phyloP scores from a whole-genome alignment of 148 eudicot species.

The Rhododendron simsii region DNA sequence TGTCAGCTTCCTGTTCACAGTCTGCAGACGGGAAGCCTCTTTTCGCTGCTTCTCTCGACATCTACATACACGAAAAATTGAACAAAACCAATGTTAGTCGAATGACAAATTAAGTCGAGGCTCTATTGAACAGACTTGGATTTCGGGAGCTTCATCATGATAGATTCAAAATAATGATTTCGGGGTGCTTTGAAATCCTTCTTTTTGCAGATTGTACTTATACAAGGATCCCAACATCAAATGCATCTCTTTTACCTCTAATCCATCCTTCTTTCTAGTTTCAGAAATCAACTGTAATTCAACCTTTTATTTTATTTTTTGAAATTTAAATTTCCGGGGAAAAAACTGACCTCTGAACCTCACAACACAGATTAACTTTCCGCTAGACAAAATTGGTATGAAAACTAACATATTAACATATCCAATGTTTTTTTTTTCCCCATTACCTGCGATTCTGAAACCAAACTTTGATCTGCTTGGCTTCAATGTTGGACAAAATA shows the following conservation, averaged over 20 bases:
- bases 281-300: neutral
- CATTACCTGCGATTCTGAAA: slow-evolving; percentile 79
- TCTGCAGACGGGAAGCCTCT: slow-evolving; percentile 72
- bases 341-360: neutral
- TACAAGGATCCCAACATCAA: neutral
- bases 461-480: slow-evolving; percentile 97
- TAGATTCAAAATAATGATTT: neutral
- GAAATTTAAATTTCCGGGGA: neutral
- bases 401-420: neutral
- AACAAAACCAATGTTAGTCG: neutral
- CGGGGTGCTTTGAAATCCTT: neutral
- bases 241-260: neutral
- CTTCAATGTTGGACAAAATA: slow-evolving; percentile 73
- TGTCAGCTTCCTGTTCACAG: slow-evolving; percentile 75
- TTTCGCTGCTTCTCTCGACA: slow-evolving; percentile 96
- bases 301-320: neutral
- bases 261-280: neutral
- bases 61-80: slow-evolving; percentile 26
- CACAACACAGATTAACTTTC: neutral
- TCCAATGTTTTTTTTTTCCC: neutral
- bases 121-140: neutral
- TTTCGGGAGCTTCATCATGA: neutral
- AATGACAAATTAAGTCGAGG: neutral
- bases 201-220: neutral
- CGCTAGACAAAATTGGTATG: neutral